A percentile compares a stretch with the other conserved stretches of the same genome.
Evolutionary conservation across 208 protist genomes (phyloP).

Genomic region (Lotmaria passim): DNA sequence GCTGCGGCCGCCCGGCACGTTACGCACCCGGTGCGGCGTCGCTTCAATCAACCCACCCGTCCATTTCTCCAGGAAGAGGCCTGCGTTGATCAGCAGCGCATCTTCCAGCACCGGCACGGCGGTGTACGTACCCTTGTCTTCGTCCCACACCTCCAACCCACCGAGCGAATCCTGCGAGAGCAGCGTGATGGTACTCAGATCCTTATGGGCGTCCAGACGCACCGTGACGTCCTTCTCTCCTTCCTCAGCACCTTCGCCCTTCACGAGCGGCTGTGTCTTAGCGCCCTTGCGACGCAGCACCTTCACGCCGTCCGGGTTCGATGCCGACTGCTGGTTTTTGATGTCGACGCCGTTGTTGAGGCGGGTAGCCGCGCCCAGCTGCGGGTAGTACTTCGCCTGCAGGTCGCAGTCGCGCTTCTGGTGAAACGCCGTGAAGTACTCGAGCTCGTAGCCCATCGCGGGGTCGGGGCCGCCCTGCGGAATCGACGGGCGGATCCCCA

Average conservation of each 20-base stretch:
- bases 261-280: slow-evolving; percentile 53
- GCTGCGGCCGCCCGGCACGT: slow-evolving; percentile 56
- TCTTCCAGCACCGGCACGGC: slow-evolving; percentile 85
- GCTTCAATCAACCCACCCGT: slow-evolving; percentile 83
- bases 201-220: slow-evolving; percentile 85
- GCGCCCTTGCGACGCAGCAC: slow-evolving; percentile 81
- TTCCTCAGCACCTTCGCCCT: slow-evolving; percentile 10
- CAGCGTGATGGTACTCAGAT: slow-evolving; percentile 87
- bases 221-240: slow-evolving; percentile 40
- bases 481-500: slow-evolving; percentile 78
- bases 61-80: slow-evolving; percentile 90
- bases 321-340: slow-evolving; percentile 50
- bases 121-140: slow-evolving; percentile 60
- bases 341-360: slow-evolving; percentile 59
- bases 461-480: slow-evolving; percentile 70
- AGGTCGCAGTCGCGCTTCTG: slow-evolving; percentile 81
- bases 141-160: slow-evolving; percentile 87
- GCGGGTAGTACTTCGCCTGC: slow-evolving; percentile 90
- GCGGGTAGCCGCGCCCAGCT: slow-evolving; percentile 50
- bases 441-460: slow-evolving; percentile 68
- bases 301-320: slow-evolving; percentile 71
- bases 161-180: slow-evolving; percentile 86
- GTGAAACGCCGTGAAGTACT: slow-evolving; percentile 84
- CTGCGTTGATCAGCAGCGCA: slow-evolving; percentile 86
- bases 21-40: slow-evolving; percentile 85